Conservation (phyloP, 2,329 filamentous ascomycete genomes). For the Lojkania enalia region DNA sequence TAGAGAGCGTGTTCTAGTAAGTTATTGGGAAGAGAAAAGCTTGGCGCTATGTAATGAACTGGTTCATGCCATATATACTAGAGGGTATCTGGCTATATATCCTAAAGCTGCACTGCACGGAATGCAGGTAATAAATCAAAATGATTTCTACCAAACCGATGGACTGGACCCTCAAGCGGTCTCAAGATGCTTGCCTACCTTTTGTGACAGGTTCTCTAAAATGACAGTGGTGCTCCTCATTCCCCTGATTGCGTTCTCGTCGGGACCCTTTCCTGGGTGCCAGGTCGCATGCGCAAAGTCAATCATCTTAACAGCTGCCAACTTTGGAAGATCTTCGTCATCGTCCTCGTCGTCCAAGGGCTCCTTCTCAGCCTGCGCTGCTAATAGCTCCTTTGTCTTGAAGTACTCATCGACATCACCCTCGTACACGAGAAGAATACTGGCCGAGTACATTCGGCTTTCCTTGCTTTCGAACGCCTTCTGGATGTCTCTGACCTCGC, state of each 20-base stretch:
- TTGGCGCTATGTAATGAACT: no score
- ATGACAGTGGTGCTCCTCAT: conserved; percentile 72
- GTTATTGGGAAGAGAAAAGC: background rate
- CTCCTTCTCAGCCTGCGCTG: conserved; percentile 34
- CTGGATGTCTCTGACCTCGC: conserved; percentile 59
- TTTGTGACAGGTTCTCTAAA: conserved; percentile 63
- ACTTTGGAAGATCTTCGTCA: conserved; percentile 58
- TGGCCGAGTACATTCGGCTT: conserved; percentile 69
- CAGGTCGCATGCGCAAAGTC: conserved; percentile 94
- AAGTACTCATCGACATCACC: conserved; percentile 62
- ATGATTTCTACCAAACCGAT: background rate
- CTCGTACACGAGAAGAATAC: conserved; percentile 68
- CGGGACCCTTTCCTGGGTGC: conserved; percentile 78
- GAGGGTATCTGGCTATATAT: conserved; percentile 16
- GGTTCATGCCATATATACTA: no score
- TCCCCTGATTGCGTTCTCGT: conserved; percentile 79
- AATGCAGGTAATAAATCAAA: background rate
- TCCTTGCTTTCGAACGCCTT: conserved; percentile 63
- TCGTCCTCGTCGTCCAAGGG: conserved; percentile 48
- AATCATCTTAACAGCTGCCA: conserved; percentile 84
- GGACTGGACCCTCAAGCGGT: background rate
- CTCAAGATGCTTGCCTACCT: conserved; percentile 29
- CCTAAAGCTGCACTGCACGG: background rate
- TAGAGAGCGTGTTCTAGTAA: no score
- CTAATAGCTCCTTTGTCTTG: conserved; percentile 40